phyloP scores from a whole-genome alignment of 768 basidiomycete species.

The Russula virescens region DNA sequence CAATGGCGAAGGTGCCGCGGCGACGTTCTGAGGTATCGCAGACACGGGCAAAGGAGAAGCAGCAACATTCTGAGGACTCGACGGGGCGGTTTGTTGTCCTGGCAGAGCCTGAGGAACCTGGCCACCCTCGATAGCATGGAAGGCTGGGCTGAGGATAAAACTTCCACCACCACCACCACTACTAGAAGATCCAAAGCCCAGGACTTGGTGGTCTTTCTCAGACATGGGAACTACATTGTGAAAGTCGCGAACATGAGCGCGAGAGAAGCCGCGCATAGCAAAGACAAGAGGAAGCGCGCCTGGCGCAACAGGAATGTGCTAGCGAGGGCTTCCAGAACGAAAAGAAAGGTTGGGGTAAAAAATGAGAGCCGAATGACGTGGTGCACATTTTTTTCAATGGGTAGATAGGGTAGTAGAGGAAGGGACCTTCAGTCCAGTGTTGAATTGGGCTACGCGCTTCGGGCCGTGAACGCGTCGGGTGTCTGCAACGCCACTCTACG shows the following conservation, averaged over 20 bases:
- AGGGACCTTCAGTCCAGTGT: slow-evolving; percentile 1
- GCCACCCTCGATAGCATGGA: slow-evolving; percentile 3
- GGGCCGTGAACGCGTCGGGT: background rate
- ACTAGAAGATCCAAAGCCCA: background rate
- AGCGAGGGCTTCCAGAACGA: slow-evolving; percentile 16
- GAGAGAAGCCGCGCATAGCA: background rate
- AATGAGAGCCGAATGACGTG: background rate
- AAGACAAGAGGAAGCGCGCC: slow-evolving; percentile 5
- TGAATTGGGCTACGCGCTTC: too few species aligned
- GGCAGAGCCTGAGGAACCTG: slow-evolving; percentile 14
- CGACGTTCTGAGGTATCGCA: background rate
- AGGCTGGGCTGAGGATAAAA: slow-evolving; percentile 14
- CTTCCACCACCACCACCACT: background rate
- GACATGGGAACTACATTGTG: background rate
- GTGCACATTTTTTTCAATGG: background rate
- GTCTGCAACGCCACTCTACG: too few species aligned
- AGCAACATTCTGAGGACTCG: background rate
- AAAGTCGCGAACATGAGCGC: background rate
- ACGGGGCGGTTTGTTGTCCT: background rate
- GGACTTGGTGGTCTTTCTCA: background rate
- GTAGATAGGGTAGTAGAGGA: background rate
- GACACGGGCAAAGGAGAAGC: background rate
- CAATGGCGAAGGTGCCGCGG: background rate
- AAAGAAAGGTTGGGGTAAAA: background rate
- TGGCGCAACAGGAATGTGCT: slow-evolving; percentile 7